phyloP scores from a whole-genome alignment of 1,139 yeast species.

The Hyphopichia pseudoburtonii region DNA sequence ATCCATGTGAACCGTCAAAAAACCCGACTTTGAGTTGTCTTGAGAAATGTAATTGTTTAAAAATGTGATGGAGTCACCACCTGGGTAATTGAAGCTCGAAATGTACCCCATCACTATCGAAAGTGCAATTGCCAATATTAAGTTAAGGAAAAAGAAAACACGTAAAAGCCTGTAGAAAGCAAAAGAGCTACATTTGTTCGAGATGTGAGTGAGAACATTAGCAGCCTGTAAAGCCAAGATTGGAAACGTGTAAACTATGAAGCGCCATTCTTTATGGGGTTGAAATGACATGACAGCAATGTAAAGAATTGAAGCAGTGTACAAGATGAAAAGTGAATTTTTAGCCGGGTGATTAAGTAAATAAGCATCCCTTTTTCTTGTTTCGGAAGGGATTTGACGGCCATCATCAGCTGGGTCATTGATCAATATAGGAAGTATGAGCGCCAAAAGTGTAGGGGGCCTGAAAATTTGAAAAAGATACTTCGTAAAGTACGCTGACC shows the following conservation, averaged over 20 bases:
- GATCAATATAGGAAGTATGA: slow-evolving; percentile 44
- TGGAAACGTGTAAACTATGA: slow-evolving; percentile 75
- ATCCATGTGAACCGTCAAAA: slow-evolving; percentile 64
- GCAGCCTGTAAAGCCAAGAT: slow-evolving; percentile 66
- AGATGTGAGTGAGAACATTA: slow-evolving; percentile 52
- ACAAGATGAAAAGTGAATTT: slow-evolving; percentile 35
- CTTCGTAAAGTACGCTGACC: slow-evolving; percentile 57
- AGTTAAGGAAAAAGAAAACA: slow-evolving; percentile 27
- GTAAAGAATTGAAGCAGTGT: slow-evolving; percentile 49
- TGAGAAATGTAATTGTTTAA: slow-evolving; percentile 48
- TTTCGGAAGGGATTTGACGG: slow-evolving; percentile 4
- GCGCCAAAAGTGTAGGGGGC: slow-evolving; percentile 60
- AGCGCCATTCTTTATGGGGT: slow-evolving; percentile 96
- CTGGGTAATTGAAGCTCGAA: slow-evolving; percentile 84
- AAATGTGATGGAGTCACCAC: slow-evolving; percentile 67
- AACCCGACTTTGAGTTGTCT: slow-evolving; percentile 8
- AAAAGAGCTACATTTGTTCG: slow-evolving; percentile 28
- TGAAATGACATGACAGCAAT: slow-evolving; percentile 69
- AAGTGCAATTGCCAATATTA: slow-evolving; percentile 32
- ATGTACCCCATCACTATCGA: slow-evolving; percentile 57
- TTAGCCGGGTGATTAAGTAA: slow-evolving; percentile 38
- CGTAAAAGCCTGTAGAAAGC: slow-evolving; percentile 28
- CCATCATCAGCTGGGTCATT: slow-evolving; percentile 40
- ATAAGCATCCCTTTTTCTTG: slow-evolving; percentile 17
- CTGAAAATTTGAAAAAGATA: slow-evolving; percentile 51